These are phyloP conservation scores for Cutaneotrichosporon sp. DNA, from an alignment of 1,284 basidiomycete species.

Conservation along the genomic window DNA sequence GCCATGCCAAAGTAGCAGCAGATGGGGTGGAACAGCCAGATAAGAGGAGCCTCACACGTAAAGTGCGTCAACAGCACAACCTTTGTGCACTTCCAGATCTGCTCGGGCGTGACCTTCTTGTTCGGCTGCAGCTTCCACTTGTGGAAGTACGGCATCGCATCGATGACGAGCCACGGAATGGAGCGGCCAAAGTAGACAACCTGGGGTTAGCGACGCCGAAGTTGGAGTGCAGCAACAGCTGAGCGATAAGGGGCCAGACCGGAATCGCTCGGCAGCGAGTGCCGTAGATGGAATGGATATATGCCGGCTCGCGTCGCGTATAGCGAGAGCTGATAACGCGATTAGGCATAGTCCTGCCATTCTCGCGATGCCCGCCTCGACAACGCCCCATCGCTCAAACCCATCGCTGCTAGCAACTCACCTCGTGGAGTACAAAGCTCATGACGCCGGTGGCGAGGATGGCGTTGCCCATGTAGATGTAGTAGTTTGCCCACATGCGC, in stretches of 20 bases:
- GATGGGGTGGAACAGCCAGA: conserved; percentile 94
- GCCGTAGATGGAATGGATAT: no score
- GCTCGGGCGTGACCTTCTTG: conserved; percentile 71
- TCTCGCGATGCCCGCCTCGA: no score
- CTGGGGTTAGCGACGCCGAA: conserved; percentile 48
- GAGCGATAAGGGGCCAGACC: not conserved
- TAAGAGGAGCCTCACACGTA: conserved; percentile 91
- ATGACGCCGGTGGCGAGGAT: conserved; percentile 89
- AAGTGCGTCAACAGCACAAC: conserved; percentile 93
- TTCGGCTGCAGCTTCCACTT: conserved; percentile 88
- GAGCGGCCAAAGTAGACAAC: conserved; percentile 94
- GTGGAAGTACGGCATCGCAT: conserved; percentile 86
- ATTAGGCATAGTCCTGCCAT: no score
- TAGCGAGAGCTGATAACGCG: no score
- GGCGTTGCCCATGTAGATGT: conserved; percentile 81
- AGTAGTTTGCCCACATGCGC: conserved; percentile 73
- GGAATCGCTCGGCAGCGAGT: no score
- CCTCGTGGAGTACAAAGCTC: conserved; percentile 92
- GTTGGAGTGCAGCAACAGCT: not conserved
- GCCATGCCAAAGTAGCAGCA: conserved; percentile 84
- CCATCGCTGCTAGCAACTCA: no score
- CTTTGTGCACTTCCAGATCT: conserved; percentile 97
- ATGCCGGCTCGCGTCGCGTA: no score
- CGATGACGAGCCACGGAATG: conserved; percentile 94
- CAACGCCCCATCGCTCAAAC: no score